Conservation (phyloP, 129 eudicot genomes). For the Chrysanthemum lavandulifolium region DNA sequence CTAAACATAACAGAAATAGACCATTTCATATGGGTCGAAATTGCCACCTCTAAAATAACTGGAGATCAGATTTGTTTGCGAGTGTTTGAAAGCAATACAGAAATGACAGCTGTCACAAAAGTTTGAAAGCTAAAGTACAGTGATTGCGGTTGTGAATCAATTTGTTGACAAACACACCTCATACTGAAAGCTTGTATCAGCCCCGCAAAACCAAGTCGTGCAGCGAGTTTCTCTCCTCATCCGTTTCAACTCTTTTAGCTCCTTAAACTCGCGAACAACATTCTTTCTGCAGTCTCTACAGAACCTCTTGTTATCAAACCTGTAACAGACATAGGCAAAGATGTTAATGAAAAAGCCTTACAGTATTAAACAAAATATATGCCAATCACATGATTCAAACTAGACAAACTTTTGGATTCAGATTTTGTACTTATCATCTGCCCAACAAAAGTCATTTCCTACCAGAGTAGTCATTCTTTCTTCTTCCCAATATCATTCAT, state of each 20-base stretch:
- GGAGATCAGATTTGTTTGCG: background rate
- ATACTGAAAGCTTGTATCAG: constrained; percentile 85
- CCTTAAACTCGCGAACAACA: constrained; percentile 94
- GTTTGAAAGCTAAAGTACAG: background rate
- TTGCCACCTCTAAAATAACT: constrained; percentile 1
- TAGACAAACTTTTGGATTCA: too few species aligned
- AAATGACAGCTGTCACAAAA: background rate
- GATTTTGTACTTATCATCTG: too few species aligned
- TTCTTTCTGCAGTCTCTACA: constrained; percentile 96
- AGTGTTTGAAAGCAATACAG: background rate
- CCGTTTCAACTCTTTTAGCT: constrained; percentile 87
- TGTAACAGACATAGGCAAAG: constrained; percentile 23
- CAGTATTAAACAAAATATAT: background rate
- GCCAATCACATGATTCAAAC: too few species aligned
- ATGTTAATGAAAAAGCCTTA: background rate
- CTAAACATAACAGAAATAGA: too few species aligned
- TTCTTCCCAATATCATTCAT: too few species aligned
- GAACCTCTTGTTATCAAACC: constrained; percentile 97
- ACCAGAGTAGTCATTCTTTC: too few species aligned
- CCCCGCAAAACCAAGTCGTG: constrained; percentile 88
- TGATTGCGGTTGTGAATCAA: constrained; percentile 6
- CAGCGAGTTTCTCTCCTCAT: constrained; percentile 73
- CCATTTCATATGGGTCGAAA: too few species aligned
- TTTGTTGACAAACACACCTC: constrained; percentile 51
- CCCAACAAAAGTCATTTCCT: too few species aligned